Conservation (phyloP, 495 filamentous ascomycete genomes). For the Astrothelium macrocarpum region DNA sequence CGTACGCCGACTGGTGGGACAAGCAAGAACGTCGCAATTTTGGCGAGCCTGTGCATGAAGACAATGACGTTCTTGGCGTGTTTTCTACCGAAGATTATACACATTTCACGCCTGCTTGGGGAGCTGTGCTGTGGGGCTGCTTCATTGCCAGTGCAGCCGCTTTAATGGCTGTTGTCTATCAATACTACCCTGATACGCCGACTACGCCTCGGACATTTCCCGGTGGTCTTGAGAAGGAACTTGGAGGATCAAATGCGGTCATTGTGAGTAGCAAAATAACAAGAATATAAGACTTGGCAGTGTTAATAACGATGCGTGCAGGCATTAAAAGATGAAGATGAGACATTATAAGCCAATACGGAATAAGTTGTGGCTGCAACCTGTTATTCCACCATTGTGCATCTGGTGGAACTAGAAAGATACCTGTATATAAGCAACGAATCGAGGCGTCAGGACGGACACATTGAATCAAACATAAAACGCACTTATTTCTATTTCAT, state of each 20-base stretch:
- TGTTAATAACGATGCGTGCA: neutral
- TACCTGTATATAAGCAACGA: neutral
- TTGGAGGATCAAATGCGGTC: conserved; percentile 56
- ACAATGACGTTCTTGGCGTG: conserved; percentile 88
- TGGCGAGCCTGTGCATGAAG: conserved; percentile 91
- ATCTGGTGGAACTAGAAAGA: too few relatives aligned
- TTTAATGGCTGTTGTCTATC: conserved; percentile 60
- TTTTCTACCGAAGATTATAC: conserved; percentile 87
- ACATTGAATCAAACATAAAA: neutral
- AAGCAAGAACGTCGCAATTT: conserved; percentile 93
- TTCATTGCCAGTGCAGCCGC: conserved; percentile 63
- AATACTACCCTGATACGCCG: conserved; percentile 77
- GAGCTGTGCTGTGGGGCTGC: conserved; percentile 57
- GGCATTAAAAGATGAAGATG: neutral
- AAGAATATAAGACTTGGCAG: neutral
- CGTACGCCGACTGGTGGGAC: conserved; percentile 94
- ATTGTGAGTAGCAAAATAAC: conserved; percentile 20
- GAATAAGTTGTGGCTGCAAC: too few relatives aligned
- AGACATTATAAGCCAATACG: too few relatives aligned
- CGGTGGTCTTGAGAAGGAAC: conserved; percentile 71
- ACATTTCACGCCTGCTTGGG: conserved; percentile 65
- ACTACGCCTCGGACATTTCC: conserved; percentile 69
- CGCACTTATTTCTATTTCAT: neutral
- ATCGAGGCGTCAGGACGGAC: neutral
- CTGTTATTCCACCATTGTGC: too few relatives aligned